Evolutionary conservation across 2,329 filamentous ascomycete genomes (phyloP).

Genomic region (Harringtonia aguacate): DNA sequence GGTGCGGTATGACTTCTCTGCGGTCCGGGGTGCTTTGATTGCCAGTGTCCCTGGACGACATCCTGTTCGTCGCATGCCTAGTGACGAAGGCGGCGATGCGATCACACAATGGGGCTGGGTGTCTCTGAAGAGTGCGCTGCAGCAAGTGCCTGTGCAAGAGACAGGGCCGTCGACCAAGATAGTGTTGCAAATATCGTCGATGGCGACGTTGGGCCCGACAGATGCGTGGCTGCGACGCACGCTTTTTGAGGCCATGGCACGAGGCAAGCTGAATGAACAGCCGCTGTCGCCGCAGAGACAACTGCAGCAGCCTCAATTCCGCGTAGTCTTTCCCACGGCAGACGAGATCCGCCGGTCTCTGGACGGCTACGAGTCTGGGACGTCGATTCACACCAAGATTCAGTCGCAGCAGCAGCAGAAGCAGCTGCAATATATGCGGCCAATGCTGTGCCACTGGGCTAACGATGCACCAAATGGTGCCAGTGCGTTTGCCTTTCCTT

Average conservation of each 20-base stretch:
- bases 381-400: slow-evolving; percentile 72
- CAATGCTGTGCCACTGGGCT: slow-evolving; percentile 66
- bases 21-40: slow-evolving; percentile 60
- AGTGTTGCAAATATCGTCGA: slow-evolving; percentile 63
- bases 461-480: slow-evolving; percentile 37
- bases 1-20: slow-evolving; percentile 54
- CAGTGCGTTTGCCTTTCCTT: slow-evolving; percentile 13
- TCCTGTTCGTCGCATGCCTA: slow-evolving; percentile 17
- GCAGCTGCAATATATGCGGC: slow-evolving; percentile 62
- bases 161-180: slow-evolving; percentile 30
- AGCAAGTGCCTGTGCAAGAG: slow-evolving; percentile 34
- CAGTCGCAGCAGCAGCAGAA: slow-evolving; percentile 59
- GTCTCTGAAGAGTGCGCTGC: slow-evolving; percentile 50
- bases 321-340: slow-evolving; percentile 70
- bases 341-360: slow-evolving; percentile 67
- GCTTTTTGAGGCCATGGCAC: slow-evolving; percentile 41
- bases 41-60: slow-evolving; percentile 68
- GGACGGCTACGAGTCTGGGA: slow-evolving; percentile 68
- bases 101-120: slow-evolving; percentile 66
- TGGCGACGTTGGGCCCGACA: slow-evolving; percentile 63
- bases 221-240: slow-evolving; percentile 63
- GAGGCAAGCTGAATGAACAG: slow-evolving; percentile 1
- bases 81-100: slow-evolving; percentile 16
- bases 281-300: background rate
- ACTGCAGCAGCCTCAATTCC: slow-evolving; percentile 38